These are phyloP conservation scores for Ulota crispa DNA, from an alignment of 225 moss, liverwort and hornwort genomes.

Conservation along the genomic window DNA sequence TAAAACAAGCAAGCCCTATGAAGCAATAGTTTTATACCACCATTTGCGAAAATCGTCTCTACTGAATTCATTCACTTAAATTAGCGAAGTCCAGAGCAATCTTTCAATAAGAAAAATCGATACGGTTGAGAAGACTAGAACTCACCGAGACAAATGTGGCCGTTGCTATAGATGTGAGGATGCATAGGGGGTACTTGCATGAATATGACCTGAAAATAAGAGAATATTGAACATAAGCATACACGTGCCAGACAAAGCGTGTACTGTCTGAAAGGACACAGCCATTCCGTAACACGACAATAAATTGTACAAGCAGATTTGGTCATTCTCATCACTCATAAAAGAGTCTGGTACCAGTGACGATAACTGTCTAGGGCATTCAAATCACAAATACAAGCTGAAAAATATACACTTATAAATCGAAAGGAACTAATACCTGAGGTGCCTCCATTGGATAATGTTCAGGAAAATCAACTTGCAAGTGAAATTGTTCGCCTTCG, in stretches of 20 bases:
- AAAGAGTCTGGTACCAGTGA: neutral
- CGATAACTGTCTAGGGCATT: neutral
- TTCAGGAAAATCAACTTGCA: slow-evolving; percentile 98
- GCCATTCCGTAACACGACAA: neutral
- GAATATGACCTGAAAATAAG: slow-evolving; percentile 76
- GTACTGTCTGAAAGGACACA: neutral
- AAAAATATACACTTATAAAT: neutral
- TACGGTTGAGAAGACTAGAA: neutral
- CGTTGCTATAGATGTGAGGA: slow-evolving; percentile 99
- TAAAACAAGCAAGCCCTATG: neutral
- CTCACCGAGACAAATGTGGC: slow-evolving; percentile 96
- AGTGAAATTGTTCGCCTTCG: slow-evolving; percentile 85
- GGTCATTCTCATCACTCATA: neutral
- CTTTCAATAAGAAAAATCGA: slow-evolving; percentile 1
- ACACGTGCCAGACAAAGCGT: neutral
- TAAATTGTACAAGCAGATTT: neutral
- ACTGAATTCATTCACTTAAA: neutral
- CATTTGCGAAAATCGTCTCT: neutral
- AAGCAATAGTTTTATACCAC: neutral
- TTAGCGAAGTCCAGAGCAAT: slow-evolving; percentile 3
- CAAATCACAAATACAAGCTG: slow-evolving; percentile 12
- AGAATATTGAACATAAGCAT: neutral
- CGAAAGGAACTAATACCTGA: slow-evolving; percentile 52
- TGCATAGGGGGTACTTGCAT: slow-evolving; percentile 93
- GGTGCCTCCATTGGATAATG: slow-evolving; percentile 99